Evolutionary conservation across 2,329 filamentous ascomycete species (phyloP), one percentile per base, ranked within the genome.

Genomic region (Calycina marina): DNA sequence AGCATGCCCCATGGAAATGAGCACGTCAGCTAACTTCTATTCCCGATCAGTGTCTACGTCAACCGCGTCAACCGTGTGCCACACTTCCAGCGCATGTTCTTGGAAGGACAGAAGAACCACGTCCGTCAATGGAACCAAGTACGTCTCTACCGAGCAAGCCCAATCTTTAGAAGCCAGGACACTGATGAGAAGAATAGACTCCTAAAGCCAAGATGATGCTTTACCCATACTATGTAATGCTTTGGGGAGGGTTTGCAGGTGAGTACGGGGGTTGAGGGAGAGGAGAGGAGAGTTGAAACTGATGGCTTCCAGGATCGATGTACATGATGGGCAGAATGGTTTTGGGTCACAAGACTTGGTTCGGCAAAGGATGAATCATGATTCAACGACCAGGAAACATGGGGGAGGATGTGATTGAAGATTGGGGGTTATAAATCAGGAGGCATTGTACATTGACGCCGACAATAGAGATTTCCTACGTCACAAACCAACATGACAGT

Each of bases 271-370:
- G 16, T 30, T 36, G 2, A 8, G 12, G 4, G 12, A 27, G 24
- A 25, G 11, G 14, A 29, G 10, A 15, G 12, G 20, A 14, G 9
- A 9, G 6, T n/a, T 20, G 15, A 14, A 18, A 24, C 10, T 28
- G 6, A 15, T 5, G 18, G 12, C 26, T 12, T 4, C 30, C 36
- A 61, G 60, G 52, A 34, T 52, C 56, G 42, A 61, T 82, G 59
- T 88, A 80, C 64, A 77, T 76, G 62, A 75, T 79, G 63, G 61
- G 66, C 56, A 77, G 81, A 55, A 73, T 80, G 63, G 61, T 80
- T 43, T 54, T 75, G 41, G 81, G 81, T 51, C 72, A 86, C 67
- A 86, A 84, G 70, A 82, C 75, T 40, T 85, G 75, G 74, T 81
- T 72, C 50, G 60, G 65, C 53, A 65, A 69, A 57, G 52, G 60